Evolutionary conservation across 163 green algal species (phyloP).

Genomic region (Chlamydomonas reinhardtii): DNA sequence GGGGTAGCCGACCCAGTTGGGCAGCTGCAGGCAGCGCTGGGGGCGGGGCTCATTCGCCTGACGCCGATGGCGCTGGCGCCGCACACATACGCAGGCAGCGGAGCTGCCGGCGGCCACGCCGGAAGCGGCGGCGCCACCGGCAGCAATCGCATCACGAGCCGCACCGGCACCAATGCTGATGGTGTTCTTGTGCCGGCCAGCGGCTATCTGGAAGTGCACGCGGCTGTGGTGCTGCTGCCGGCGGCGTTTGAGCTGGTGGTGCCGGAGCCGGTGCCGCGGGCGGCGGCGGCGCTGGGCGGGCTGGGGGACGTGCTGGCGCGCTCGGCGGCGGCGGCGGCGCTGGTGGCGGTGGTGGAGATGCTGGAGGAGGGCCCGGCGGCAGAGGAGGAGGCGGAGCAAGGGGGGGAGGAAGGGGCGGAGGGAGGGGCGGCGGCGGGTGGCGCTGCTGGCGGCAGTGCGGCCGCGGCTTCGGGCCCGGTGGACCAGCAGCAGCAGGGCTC

Average conservation of each 20-base stretch:
- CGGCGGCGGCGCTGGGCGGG: neutral
- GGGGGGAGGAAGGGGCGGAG: neutral
- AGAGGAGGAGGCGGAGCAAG: neutral
- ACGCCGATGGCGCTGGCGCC: neutral
- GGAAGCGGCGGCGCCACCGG: neutral
- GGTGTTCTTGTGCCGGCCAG: neutral
- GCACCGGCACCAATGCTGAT: too few species aligned
- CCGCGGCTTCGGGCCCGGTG: neutral
- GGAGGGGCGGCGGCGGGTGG: neutral
- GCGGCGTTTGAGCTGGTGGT: constrained; percentile 16
- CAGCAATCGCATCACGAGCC: neutral
- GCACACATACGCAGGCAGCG: neutral
- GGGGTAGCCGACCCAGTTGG: neutral
- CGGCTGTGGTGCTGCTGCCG: neutral
- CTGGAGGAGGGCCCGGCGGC: neutral
- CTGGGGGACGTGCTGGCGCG: neutral
- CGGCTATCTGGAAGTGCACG: neutral
- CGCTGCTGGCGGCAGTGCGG: neutral
- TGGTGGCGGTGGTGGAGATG: constrained; percentile 24
- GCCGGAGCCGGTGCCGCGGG: constrained; percentile 7
- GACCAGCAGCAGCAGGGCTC: neutral
- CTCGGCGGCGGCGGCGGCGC: neutral
- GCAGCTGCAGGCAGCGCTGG: neutral
- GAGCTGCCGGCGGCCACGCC: neutral
- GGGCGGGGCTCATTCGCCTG: neutral